Evolutionary conservation across 495 filamentous ascomycete genomes (phyloP).

Genomic region (Jackrogersella minutella): DNA sequence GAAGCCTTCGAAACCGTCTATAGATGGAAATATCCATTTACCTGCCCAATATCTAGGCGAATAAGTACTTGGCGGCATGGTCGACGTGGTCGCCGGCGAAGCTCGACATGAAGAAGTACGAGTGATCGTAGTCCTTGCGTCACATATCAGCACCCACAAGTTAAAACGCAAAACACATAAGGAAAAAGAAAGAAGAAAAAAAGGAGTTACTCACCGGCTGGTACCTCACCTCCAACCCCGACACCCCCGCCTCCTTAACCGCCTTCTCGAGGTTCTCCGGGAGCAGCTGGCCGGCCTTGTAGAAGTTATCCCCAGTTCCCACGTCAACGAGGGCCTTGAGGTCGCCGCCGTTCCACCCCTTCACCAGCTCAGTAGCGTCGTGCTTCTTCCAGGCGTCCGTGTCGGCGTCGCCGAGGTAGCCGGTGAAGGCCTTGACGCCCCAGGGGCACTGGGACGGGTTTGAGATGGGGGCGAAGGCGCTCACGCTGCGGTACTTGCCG

Average conservation of each 20-base stretch:
- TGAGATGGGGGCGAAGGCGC: slow-evolving; percentile 89
- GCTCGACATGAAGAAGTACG: slow-evolving; percentile 90
- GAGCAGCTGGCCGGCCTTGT: slow-evolving; percentile 89
- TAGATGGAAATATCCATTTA: neutral
- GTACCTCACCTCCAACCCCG: slow-evolving; percentile 76
- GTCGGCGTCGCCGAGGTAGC: slow-evolving; percentile 79
- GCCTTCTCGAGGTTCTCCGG: slow-evolving; percentile 92
- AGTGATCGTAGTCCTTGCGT: slow-evolving; percentile 97
- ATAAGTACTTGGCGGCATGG: slow-evolving; percentile 85
- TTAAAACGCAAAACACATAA: neutral
- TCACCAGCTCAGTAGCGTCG: slow-evolving; percentile 89
- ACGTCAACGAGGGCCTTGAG: slow-evolving; percentile 85
- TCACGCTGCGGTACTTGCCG: slow-evolving; percentile 84
- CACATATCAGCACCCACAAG: too few relatives aligned
- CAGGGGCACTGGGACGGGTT: slow-evolving; percentile 89
- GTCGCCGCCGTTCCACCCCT: slow-evolving; percentile 67
- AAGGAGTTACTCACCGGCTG: slow-evolving; percentile 64
- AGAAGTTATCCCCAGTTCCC: slow-evolving; percentile 93
- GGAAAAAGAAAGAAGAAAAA: neutral
- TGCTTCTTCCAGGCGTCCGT: slow-evolving; percentile 82
- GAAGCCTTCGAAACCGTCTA: neutral
- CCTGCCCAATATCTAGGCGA: slow-evolving; percentile 8
- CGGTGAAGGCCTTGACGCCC: slow-evolving; percentile 93
- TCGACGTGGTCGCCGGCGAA: slow-evolving; percentile 92
- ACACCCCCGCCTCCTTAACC: slow-evolving; percentile 72